Evolutionary conservation across 345 rosid species (phyloP).

Genomic region (Sisymbrium irio): DNA sequence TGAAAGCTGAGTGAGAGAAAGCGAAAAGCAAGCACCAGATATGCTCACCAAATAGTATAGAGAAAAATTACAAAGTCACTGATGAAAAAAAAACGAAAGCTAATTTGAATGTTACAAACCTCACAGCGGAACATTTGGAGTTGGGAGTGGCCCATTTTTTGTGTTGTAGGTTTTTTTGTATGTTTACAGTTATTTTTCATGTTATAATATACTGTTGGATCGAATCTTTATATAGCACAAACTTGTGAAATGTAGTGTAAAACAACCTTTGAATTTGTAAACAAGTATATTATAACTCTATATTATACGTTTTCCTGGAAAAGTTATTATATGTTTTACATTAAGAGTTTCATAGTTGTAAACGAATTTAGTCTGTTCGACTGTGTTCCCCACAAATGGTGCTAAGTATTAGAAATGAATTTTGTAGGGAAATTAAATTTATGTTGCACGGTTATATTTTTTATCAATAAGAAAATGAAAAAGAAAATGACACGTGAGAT

Average conservation of each 20-base stretch:
- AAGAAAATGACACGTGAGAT: not conserved
- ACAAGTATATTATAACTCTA: too few species aligned
- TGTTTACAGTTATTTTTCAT: slow-evolving; percentile 3
- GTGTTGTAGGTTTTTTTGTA: slow-evolving; percentile 17
- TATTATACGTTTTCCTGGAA: not conserved
- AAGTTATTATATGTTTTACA: not conserved
- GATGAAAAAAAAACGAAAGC: not conserved
- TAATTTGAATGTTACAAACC: slow-evolving; percentile 23
- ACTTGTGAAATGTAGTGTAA: not conserved
- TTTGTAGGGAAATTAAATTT: not conserved
- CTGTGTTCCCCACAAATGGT: too few species aligned
- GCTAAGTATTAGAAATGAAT: too few species aligned
- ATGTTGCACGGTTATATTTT: not conserved
- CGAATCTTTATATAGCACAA: slow-evolving; percentile 15
- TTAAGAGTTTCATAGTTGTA: not conserved
- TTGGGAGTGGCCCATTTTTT: slow-evolving; percentile 7
- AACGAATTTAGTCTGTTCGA: too few species aligned
- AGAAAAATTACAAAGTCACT: slow-evolving; percentile 9
- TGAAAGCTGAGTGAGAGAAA: not conserved
- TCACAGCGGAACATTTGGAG: not conserved
- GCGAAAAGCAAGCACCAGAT: slow-evolving; percentile 14
- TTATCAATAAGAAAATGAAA: not conserved
- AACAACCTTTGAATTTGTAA: not conserved
- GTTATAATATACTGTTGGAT: slow-evolving; percentile 11
- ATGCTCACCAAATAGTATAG: slow-evolving; percentile 18